Base-by-base conservation (phyloP, 768 basidiomycete genomes). In the Boletus insuetus region DNA sequence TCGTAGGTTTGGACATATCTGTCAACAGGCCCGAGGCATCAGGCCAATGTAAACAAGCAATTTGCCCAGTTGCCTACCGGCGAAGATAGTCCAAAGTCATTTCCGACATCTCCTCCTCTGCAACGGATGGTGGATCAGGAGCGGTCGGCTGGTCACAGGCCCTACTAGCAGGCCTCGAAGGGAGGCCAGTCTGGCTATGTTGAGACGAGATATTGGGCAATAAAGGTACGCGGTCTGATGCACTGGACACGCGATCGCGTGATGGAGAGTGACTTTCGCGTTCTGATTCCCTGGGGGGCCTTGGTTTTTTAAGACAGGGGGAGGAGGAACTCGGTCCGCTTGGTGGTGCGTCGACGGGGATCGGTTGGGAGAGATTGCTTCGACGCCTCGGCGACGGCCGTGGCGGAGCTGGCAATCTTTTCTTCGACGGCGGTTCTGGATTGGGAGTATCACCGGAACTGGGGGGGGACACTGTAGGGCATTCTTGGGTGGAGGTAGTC, bases 1-100 rank as follows among this genome's bases (percentile, higher is more conserved):
- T 71, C 70, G 48, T 71, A 71, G 4, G 57, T 70, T 54, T 70
- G 68, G 24, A 71, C 26, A 22, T 70, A 71, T 51, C 70, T 73
- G 46, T 40, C 41, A 46, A 48, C 39, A 53, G 20, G 49, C 29
- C 44, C 39, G 12, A 47, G 39, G 9, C 32, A 42, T 66, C 50
- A 58, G 50, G 44, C 22, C 13, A 39, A 29, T 14, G 20, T 22
- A n/a, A 40, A 14, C n/a, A n/a, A 41, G 22, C 8, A 34, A 54
- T 49, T 19, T 26, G 44, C 17, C 40, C 34, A 49, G 31, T 39
- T 46, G 46, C 69, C 44, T 59, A 73, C 69, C 63, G 63, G 45
- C 54, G 55, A 62, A 73, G 60, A 61, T 64, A 73, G 46, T 56
- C 29, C 49, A 69, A 41, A 20, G 69, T 60, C 71, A 71, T 69